Evolutionary conservation across 176 grass and related monocot genomes (phyloP).

Genomic region (Rhynchospora tenuis): DNA sequence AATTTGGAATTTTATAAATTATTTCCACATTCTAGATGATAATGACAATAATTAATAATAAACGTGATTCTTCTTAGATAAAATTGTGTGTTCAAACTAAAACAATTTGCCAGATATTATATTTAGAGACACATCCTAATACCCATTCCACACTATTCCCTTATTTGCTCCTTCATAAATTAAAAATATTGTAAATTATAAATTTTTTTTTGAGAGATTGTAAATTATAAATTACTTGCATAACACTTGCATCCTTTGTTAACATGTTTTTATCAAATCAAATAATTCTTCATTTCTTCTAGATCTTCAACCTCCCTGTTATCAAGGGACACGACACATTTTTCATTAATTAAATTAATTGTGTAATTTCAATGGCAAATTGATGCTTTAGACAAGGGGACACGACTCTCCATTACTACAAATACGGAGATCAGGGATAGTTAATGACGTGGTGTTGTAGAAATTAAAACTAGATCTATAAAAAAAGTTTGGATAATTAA

Average conservation of each 20-base stretch:
- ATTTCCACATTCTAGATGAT: background rate
- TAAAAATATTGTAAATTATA: background rate
- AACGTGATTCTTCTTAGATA: background rate
- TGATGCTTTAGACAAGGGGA: background rate
- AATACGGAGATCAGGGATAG: background rate
- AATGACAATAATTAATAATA: background rate
- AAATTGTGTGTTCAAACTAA: background rate
- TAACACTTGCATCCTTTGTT: background rate
- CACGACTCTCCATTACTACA: background rate
- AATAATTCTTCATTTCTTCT: background rate
- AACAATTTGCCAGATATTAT: background rate
- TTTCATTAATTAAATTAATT: background rate
- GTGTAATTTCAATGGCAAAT: background rate
- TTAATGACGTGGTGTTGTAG: background rate
- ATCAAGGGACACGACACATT: slow-evolving; percentile 4
- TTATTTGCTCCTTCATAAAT: background rate
- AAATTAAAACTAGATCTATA: background rate
- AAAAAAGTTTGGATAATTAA: background rate
- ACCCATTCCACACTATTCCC: background rate
- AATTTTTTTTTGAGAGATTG: too few relatives aligned
- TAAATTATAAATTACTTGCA: background rate
- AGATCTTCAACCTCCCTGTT: background rate
- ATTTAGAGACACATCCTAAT: background rate
- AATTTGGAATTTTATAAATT: background rate
- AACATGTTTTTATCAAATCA: background rate